Evolutionary conservation across 257 asterid species (phyloP).

Genomic region (Pogostemon cablin): DNA sequence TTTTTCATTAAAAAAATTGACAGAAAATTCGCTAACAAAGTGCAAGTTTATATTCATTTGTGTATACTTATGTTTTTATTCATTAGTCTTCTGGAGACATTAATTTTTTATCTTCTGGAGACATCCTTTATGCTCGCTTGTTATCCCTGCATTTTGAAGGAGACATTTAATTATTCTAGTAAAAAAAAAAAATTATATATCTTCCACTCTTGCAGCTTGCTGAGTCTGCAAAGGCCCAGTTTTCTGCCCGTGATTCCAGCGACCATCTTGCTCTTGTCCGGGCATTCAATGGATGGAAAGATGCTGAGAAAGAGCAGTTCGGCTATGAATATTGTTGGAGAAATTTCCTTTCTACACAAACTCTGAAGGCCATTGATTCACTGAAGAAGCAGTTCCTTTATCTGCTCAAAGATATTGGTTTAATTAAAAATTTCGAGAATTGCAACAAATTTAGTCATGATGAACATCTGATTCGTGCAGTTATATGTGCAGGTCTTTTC

Average conservation of each 20-base stretch:
- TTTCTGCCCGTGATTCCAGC: slow-evolving; percentile 83
- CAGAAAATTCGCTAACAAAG: too few relatives aligned
- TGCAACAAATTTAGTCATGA: slow-evolving; percentile 78
- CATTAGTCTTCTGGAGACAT: slow-evolving; percentile 3
- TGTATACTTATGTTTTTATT: neutral
- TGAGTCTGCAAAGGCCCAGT: slow-evolving; percentile 89
- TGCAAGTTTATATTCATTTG: too few relatives aligned
- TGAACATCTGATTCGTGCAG: slow-evolving; percentile 75
- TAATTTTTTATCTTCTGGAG: slow-evolving; percentile 13
- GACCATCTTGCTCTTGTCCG: slow-evolving; percentile 84
- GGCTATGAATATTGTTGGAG: slow-evolving; percentile 90
- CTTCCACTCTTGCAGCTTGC: slow-evolving; percentile 69
- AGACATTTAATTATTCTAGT: slow-evolving; percentile 19
- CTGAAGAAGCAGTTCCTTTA: slow-evolving; percentile 74
- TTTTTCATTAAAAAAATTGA: too few relatives aligned
- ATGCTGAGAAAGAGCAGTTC: slow-evolving; percentile 71
- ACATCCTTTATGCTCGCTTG: neutral
- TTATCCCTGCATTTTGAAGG: slow-evolving; percentile 7
- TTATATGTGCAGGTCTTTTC: slow-evolving; percentile 86
- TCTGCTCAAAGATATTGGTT: slow-evolving; percentile 75
- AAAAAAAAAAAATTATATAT: slow-evolving; percentile 21
- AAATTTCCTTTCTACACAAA: slow-evolving; percentile 89
- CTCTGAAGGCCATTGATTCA: slow-evolving; percentile 89
- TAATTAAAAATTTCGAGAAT: slow-evolving; percentile 63
- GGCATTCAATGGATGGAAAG: slow-evolving; percentile 94